These are phyloP conservation scores for Citrus australasica DNA, from an alignment of 345 rosid species.

Conservation along the genomic window DNA sequence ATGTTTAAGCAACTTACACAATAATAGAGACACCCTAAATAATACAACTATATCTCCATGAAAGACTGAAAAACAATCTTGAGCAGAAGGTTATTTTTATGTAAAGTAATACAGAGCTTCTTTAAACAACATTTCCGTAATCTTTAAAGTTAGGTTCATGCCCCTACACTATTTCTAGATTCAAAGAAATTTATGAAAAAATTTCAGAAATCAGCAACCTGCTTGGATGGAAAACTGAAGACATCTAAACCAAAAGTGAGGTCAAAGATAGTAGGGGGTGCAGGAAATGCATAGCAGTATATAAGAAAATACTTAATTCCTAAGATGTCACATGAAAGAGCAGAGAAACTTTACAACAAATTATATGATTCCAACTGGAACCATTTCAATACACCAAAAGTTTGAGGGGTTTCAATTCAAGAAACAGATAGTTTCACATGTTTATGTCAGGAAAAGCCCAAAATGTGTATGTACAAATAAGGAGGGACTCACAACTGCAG, in stretches of 20 bases:
- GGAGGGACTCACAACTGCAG: slow-evolving; percentile 33
- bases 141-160: neutral
- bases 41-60: neutral
- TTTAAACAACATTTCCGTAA: neutral
- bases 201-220: neutral
- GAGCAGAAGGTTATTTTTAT: neutral
- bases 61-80: neutral
- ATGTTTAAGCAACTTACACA: neutral
- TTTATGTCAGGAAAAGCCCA: neutral
- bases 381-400: neutral
- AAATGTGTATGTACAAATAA: neutral
- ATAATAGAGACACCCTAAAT: neutral
- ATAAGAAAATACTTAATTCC: neutral
- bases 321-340: neutral
- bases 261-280: neutral
- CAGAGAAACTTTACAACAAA: neutral
- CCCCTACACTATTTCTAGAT: neutral
- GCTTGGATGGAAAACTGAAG: neutral
- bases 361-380: neutral
- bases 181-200: too few relatives aligned
- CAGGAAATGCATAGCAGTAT: neutral
- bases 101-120: neutral
- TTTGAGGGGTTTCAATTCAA: neutral
- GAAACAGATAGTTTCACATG: neutral
- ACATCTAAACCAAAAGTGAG: neutral